Base-by-base conservation (phyloP, 305 asterid genomes). In the Solanum aculeatissimum region DNA sequence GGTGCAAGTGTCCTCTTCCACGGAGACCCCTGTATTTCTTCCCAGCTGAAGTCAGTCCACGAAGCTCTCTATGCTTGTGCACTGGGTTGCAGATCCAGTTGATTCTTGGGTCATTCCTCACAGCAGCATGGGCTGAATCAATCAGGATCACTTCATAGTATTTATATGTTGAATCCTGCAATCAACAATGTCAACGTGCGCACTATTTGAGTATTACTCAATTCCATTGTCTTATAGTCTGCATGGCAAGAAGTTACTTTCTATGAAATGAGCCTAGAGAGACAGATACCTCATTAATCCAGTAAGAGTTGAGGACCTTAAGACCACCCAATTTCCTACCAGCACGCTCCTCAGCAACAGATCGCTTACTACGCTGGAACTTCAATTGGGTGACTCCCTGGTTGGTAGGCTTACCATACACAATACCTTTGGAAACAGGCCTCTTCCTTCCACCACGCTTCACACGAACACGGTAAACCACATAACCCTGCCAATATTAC, bases 401-500 rank as follows among this genome's bases (percentile, higher is more conserved):
- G 72, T 88, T 88, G 13, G 89, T 88, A 4, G 89, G 90, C 66
- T 88, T 88, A 12, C 89, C 90, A 2, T 88, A 88, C 29, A 86
- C 90, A 86, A 86, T 88, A 63, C 90, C 90, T 71, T 88, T 88
- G 1, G 89, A 83, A 12, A 88, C 89, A 1, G 89, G 89, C 83
- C 89, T 86, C 88, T 88, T 88, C 85, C 90, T 86, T 77, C 90
- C 90, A 27, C 90, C 89, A 49, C 89, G 89, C 27, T 85, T 82
- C 55, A 88, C 88, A 69, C 86, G 90, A 38, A 88, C 90, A 69
- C 90, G 90, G 81, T 86, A 86, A 47, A 86, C 75, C 55, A 80
- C 84, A 15, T 80, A 80, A 3, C 84, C 84, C 84, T 80, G 80
- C 23, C 0, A 38, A 40, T 57, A 57, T 40, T 35, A 57, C 21